Base-by-base conservation (phyloP, 177 flowering plant genomes). In the Vitis hybrid region DNA sequence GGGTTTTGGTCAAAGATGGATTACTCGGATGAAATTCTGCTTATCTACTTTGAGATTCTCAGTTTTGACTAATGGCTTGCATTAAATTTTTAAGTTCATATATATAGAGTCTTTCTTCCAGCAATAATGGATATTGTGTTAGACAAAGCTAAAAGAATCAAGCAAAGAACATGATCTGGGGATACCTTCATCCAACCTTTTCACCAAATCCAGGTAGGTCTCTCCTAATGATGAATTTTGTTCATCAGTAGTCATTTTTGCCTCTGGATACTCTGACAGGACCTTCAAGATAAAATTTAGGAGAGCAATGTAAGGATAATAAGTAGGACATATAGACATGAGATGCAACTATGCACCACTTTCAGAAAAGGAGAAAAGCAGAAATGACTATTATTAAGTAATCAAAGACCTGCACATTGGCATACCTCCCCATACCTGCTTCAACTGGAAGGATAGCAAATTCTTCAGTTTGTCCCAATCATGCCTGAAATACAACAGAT, bases 351-450 rank as follows among this genome's bases (percentile, higher is more conserved):
- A 67, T 53, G 20, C 24, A 18, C 41, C 9, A 3, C n/a, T 27
- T 15, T 49, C 9, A 27, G 21, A 49, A 55, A n/a, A 64, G 6
- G 3, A 58, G 13, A 71, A 0, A 64, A 49, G 14, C 41, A 71
- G 9, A 67, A 51, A 53, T 20, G 27, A n/a, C 55, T 14, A n/a
- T 51, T 35, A 27, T 58, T 21, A 57, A 61, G 55, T 24, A 67
- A 55, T 72, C 49, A 35, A 27, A 74, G 69, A 69, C 70, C 63
- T 56, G 71, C 77, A 76, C 61, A 69, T 71, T 53, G 18, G 82
- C 88, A 73, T 87, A 83, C 86, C 88, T 84, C 88, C 84, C 85
- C 93, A 79, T 92, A 94, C 98, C 98, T 92, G 89, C 91, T 90
- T 94, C 84, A 94, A 82, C 81, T 85, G 80, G 81, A 81, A 85